Evolutionary conservation across 257 asterid species (phyloP), one percentile per base, ranked within the genome.

Genomic region (Capsicum baccatum): DNA sequence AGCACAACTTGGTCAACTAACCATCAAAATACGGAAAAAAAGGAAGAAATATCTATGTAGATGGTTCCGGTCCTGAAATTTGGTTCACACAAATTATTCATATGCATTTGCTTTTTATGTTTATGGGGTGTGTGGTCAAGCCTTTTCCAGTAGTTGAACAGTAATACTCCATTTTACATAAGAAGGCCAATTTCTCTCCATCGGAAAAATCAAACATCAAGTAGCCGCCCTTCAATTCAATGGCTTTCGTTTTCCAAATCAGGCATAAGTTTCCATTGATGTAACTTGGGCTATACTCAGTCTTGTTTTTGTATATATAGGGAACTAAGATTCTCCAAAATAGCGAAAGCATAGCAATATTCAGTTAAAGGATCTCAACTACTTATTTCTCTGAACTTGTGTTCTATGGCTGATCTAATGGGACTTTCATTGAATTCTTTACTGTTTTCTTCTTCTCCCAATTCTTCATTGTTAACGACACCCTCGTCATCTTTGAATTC

Each of bases 361-460:
- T 33, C 17, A 44, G 2, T 6, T 63, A 21, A 63, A 21, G 35
- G 67, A 60, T n/a, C 44, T 21, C n/a, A 71, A 57, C 9, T 71
- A 4, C 44, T 73, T 73, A 14, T 66, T 19, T 33, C 47, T 50
- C 19, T 74, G 44, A 48, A 74, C 12, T 74, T 74, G 11, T 73
- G 60, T 19, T 48, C 83, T 85, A 93, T 91, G 97, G 98, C 95
- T 76, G 97, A 91, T 88, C 91, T 84, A 81, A 79, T 90, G 74
- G 85, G 90, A 73, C 76, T 92, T 9, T 89, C 89, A 78, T 85
- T 85, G 73, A 91, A 89, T 84, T 92, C 93, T 85, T 80, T 89
- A 35, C 83, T 92, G 54, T 89, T 88, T 87, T 91, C 90, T 79
- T 63, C 70, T 21, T 26, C 47, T 76, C 6, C 63, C 3, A 76